A percentile compares a stretch with the other conserved stretches of the same genome.
phyloP scores from a whole-genome alignment of 768 basidiomycete genomes.

The Hydnomerulius pinastri region DNA sequence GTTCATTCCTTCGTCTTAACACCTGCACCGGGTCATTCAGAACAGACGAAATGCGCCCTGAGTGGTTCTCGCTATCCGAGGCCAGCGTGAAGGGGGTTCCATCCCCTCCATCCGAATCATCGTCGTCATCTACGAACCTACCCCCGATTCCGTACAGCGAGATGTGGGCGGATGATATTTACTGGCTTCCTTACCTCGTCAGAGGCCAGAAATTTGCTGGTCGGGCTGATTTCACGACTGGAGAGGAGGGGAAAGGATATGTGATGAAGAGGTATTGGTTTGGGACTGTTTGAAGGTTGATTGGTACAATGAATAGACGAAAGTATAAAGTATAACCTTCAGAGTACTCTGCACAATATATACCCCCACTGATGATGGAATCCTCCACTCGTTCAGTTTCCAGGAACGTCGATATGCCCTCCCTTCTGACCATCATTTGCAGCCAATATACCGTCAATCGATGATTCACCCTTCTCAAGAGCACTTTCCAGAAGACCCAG shows the following conservation, averaged over 20 bases:
- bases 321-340: too few relatives aligned
- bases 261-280: conserved; percentile 75
- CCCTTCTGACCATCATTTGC: background rate
- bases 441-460: background rate
- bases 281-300: conserved; percentile 69
- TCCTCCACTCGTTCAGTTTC: too few relatives aligned
- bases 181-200: conserved; percentile 70
- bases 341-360: too few relatives aligned
- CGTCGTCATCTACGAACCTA: conserved; percentile 4
- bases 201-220: conserved; percentile 45
- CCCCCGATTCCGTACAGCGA: conserved; percentile 56
- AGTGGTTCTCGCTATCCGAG: conserved; percentile 62
- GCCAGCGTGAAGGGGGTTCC: conserved; percentile 18
- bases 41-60: conserved; percentile 85
- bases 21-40: conserved; percentile 38
- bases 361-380: too few relatives aligned
- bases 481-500: conserved; percentile 48
- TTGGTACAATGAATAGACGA: too few relatives aligned
- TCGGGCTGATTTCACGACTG: conserved; percentile 57
- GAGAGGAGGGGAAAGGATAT: conserved; percentile 84
- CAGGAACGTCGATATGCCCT: background rate
- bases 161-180: conserved; percentile 64
- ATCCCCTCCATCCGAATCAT: background rate
- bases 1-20: background rate
- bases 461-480: conserved; percentile 20